These are phyloP conservation scores for Trichoderma brevicompactum DNA, from an alignment of 2,329 filamentous ascomycete species.

Conservation along the genomic window DNA sequence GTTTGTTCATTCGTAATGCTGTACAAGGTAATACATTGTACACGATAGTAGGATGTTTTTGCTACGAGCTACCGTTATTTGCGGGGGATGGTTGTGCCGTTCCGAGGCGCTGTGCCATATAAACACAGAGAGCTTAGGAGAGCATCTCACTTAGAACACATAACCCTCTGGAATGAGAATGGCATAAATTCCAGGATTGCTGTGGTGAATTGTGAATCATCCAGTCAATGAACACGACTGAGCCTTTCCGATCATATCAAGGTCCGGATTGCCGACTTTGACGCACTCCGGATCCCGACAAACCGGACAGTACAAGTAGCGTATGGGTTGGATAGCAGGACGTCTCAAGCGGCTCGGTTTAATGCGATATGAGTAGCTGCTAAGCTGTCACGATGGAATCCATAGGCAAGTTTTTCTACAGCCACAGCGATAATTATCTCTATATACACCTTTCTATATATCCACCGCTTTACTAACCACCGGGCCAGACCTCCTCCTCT, in stretches of 20 bases:
- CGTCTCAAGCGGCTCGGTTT: not conserved
- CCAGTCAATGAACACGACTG: too few species aligned
- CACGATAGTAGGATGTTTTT: not conserved
- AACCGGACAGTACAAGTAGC: not conserved
- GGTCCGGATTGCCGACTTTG: too few species aligned
- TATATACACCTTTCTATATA: too few species aligned
- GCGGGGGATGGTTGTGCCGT: constrained; percentile 42
- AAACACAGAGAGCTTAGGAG: not conserved
- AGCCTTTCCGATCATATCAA: not conserved
- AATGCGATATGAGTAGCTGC: not conserved
- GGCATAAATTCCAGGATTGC: not conserved
- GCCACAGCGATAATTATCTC: too few species aligned
- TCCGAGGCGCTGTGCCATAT: constrained; percentile 34
- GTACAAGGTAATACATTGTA: not conserved
- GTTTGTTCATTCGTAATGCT: not conserved
- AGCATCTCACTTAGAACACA: not conserved
- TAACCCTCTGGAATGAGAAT: not conserved
- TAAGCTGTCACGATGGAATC: constrained; percentile 1
- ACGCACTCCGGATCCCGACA: not conserved
- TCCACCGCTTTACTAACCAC: too few species aligned
- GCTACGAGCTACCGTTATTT: not conserved
- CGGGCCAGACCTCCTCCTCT: constrained; percentile 37
- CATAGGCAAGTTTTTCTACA: not conserved
- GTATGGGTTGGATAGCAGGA: not conserved
- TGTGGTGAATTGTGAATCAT: not conserved